Evolutionary conservation across 768 basidiomycete genomes (phyloP).

Genomic region (Dioszegia aurantiaca): DNA sequence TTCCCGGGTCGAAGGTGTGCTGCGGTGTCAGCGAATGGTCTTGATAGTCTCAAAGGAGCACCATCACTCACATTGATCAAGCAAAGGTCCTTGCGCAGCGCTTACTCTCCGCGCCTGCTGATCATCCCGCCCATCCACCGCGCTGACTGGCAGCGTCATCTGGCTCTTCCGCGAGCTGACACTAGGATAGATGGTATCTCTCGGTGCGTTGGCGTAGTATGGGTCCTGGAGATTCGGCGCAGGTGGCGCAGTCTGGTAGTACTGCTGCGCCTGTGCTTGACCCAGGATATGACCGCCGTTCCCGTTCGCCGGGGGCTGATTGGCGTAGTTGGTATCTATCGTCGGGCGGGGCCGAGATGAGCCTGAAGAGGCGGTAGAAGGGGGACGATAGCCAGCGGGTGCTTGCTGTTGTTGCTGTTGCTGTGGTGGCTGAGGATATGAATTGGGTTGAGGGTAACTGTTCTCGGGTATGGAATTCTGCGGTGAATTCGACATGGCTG

Average conservation of each 20-base stretch:
- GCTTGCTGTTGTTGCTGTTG: constrained; percentile 1
- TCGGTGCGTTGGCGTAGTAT: constrained; percentile 7
- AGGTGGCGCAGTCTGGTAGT: constrained; percentile 8
- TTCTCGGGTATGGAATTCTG: not conserved
- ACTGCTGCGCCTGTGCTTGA: not conserved
- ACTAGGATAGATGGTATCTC: constrained; percentile 1
- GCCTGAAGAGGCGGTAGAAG: not conserved
- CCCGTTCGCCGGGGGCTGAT: not conserved
- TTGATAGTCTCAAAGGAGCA: not conserved
- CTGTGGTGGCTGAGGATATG: not conserved
- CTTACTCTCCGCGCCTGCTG: constrained; percentile 8
- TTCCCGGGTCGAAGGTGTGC: constrained; percentile 87
- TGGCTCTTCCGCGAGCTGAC: constrained; percentile 11
- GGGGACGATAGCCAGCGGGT: not conserved
- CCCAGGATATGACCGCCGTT: not conserved
- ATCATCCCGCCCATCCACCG: constrained; percentile 6
- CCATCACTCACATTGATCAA: constrained; percentile 49
- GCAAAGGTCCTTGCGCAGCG: constrained; percentile 25
- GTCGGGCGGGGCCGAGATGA: constrained; percentile 8
- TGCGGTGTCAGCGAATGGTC: constrained; percentile 9
- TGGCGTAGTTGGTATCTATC: constrained; percentile 4
- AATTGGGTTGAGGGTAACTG: not conserved
- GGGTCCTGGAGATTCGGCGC: not conserved
- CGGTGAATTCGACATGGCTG: not conserved
- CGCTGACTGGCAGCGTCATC: constrained; percentile 10